Evolutionary conservation across 2,329 filamentous ascomycete genomes (phyloP).

Genomic region (Colletotrichum sidae): DNA sequence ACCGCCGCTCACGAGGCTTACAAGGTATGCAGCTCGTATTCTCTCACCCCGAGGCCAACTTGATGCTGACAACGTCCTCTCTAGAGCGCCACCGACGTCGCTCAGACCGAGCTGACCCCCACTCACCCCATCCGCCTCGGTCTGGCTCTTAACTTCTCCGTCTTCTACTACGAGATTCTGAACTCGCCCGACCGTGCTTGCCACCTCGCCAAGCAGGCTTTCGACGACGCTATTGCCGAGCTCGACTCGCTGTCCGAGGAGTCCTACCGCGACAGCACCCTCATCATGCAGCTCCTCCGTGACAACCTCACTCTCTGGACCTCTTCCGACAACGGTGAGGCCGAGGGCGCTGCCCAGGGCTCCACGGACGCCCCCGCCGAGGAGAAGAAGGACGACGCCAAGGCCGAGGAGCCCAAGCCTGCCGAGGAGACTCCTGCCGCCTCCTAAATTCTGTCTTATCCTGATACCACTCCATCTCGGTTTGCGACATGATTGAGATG

Average conservation of each 20-base stretch:
- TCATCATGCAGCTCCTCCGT: conserved; percentile 99
- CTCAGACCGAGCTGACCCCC: conserved; percentile 95
- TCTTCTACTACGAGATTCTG: conserved; percentile 99
- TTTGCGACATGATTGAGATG: conserved; percentile 49
- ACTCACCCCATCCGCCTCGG: conserved; percentile 98
- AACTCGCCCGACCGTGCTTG: conserved; percentile 98
- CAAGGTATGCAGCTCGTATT: conserved; percentile 76
- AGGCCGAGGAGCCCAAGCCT: conserved; percentile 52
- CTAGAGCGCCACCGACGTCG: conserved; percentile 96
- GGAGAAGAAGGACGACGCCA: conserved; percentile 65
- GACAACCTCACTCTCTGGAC: conserved; percentile 99
- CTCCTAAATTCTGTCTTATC: conserved; percentile 60
- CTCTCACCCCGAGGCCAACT: not conserved
- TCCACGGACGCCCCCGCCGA: conserved; percentile 72
- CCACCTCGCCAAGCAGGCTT: conserved; percentile 99
- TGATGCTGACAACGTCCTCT: conserved; percentile 21
- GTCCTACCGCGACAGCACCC: conserved; percentile 98
- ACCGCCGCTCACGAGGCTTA: conserved; percentile 93
- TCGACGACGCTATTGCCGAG: conserved; percentile 98
- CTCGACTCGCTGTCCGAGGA: conserved; percentile 98
- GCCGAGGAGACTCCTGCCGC: conserved; percentile 58
- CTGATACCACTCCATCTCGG: conserved; percentile 54
- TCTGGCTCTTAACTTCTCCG: conserved; percentile 98
- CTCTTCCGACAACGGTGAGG: conserved; percentile 88
- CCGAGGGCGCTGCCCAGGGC: conserved; percentile 72